Percentiles rank a stretch among this genome's conserved stretches.
Evolutionary conservation across 306 rosid species (phyloP).

Genomic region (Dicorynia guianensis): DNA sequence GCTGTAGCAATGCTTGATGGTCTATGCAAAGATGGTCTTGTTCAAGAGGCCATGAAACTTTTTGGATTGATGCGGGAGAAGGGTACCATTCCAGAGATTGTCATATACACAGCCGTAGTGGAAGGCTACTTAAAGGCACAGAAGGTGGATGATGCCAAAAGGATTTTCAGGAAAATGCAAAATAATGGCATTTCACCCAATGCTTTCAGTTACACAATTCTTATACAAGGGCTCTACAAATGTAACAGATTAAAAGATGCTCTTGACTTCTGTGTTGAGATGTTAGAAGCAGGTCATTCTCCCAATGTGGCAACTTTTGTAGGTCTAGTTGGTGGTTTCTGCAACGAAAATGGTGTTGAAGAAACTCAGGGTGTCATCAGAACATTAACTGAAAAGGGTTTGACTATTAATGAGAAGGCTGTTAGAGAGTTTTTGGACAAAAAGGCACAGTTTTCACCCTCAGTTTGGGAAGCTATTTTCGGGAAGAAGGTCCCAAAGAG

Average conservation of each 20-base stretch:
- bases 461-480: conserved; percentile 79
- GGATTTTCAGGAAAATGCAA: conserved; percentile 91
- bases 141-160: conserved; percentile 73
- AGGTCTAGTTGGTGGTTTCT: conserved; percentile 65
- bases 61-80: conserved; percentile 86
- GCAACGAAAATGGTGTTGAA: conserved; percentile 67
- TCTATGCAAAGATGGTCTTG: conserved; percentile 92
- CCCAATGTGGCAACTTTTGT: conserved; percentile 82
- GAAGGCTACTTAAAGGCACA: conserved; percentile 82
- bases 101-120: conserved; percentile 90
- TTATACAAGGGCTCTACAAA: conserved; percentile 74
- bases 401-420: conserved; percentile 69
- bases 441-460: conserved; percentile 62
- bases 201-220: conserved; percentile 76
- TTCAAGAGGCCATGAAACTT: conserved; percentile 94
- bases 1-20: conserved; percentile 98
- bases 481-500: conserved; percentile 59
- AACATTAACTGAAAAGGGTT: conserved; percentile 75
- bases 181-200: conserved; percentile 71
- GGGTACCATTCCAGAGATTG: conserved; percentile 92
- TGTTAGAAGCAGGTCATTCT: conserved; percentile 83
- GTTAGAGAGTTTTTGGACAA: conserved; percentile 75
- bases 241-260: conserved; percentile 63
- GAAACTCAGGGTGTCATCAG: conserved; percentile 64
- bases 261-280: conserved; percentile 73